Percentiles rank a stretch among this genome's conserved stretches.
Evolutionary conservation across 106 monocot genomes (phyloP).

Genomic region (Dendrobium catenatum): DNA sequence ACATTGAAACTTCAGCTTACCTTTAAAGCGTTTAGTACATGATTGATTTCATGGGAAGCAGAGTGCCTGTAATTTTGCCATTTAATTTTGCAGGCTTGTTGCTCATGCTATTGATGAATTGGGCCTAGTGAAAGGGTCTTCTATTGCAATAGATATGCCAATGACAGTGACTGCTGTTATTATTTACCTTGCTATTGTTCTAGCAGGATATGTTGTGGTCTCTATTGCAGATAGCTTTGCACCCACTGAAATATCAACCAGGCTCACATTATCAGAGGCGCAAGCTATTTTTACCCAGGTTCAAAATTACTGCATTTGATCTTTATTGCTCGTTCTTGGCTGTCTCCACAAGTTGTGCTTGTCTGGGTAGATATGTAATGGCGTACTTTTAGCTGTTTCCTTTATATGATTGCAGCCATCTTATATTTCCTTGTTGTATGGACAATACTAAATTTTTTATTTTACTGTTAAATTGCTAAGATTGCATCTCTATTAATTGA

Average conservation of each 20-base stretch:
- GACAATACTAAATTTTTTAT: slow-evolving; percentile 1
- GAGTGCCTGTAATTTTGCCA: slow-evolving; percentile 8
- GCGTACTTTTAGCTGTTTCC: background rate
- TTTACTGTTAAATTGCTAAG: background rate
- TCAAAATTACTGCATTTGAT: slow-evolving; percentile 5
- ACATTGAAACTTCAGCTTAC: background rate
- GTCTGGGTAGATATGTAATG: background rate
- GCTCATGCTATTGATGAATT: slow-evolving; percentile 76
- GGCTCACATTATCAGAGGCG: slow-evolving; percentile 76
- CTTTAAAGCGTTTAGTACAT: background rate
- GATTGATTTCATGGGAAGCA: background rate
- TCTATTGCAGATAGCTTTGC: slow-evolving; percentile 99
- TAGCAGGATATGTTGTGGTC: slow-evolving; percentile 90
- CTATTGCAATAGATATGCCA: slow-evolving; percentile 95
- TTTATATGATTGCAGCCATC: background rate
- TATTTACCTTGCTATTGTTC: slow-evolving; percentile 82
- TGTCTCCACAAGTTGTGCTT: background rate
- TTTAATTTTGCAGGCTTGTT: slow-evolving; percentile 59
- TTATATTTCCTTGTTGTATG: background rate
- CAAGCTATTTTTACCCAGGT: slow-evolving; percentile 98
- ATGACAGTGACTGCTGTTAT: slow-evolving; percentile 79
- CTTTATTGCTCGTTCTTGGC: background rate
- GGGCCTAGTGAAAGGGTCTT: slow-evolving; percentile 73
- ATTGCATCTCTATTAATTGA: background rate
- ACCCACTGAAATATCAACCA: slow-evolving; percentile 75